These are phyloP conservation scores for Coemansia reversa DNA, from an alignment of 192 early-diverging fungal genomes.

Conservation along the genomic window DNA sequence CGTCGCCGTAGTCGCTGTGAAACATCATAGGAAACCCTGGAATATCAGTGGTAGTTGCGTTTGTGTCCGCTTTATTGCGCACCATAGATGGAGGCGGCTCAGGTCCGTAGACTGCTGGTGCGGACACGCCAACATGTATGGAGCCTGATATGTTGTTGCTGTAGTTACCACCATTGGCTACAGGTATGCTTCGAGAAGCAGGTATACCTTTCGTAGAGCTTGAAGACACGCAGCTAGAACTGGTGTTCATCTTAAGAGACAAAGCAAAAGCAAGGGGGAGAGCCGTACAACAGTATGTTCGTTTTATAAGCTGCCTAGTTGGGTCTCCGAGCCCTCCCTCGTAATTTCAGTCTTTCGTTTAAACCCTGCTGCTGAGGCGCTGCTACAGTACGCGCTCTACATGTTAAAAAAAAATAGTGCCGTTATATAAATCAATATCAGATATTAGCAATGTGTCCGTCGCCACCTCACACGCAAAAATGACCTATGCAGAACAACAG, in stretches of 20 bases:
- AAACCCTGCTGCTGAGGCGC: not conserved
- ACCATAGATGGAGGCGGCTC: conserved; percentile 50
- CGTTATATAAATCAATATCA: not conserved
- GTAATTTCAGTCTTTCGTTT: not conserved
- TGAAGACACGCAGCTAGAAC: not conserved
- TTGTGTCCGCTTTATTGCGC: conserved; percentile 14
- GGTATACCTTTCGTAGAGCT: not conserved
- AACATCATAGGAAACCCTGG: conserved; percentile 18
- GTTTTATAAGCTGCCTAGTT: not conserved
- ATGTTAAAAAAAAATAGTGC: not conserved
- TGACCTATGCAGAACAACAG: not conserved
- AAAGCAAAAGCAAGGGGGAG: not conserved
- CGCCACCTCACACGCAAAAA: not conserved
- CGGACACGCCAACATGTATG: not conserved
- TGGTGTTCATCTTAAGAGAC: conserved; percentile 14
- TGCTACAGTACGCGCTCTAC: not conserved
- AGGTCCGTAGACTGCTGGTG: conserved; percentile 35
- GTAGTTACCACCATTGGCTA: not conserved
- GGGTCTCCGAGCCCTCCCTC: not conserved
- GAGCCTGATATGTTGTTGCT: not conserved
- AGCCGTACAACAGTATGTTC: not conserved
- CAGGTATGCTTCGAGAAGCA: not conserved
- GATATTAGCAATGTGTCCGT: not conserved
- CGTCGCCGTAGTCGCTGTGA: conserved; percentile 11
- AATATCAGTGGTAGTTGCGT: not conserved